These are phyloP conservation scores for Penicillium occitanis DNA, from an alignment of 2,329 filamentous ascomycete species.

Conservation along the genomic window DNA sequence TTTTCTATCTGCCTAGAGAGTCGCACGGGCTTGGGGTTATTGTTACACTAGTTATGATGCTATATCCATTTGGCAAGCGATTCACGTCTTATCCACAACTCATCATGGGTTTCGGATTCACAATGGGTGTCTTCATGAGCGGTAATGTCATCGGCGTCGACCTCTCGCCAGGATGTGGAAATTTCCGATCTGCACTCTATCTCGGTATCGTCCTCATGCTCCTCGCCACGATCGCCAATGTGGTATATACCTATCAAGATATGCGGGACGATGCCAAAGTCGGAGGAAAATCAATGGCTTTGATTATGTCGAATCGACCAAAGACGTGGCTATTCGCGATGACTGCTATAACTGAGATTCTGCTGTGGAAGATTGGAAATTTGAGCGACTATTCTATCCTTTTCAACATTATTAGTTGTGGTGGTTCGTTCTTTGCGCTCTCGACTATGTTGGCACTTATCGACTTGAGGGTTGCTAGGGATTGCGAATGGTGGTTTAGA, in stretches of 20 bases:
- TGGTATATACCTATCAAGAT: constrained; percentile 16
- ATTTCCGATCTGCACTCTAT: background rate
- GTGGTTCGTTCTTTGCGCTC: background rate
- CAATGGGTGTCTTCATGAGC: constrained; percentile 4
- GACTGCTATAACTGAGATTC: background rate
- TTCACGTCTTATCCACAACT: background rate
- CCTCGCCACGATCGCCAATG: constrained; percentile 1
- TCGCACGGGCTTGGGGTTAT: constrained; percentile 1
- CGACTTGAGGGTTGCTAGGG: constrained; percentile 16
- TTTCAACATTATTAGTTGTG: constrained; percentile 10
- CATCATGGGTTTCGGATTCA: background rate
- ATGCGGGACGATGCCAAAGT: constrained; percentile 4
- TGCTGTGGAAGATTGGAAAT: constrained; percentile 2
- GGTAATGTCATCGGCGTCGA: background rate
- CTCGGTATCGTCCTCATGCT: background rate
- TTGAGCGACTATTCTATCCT: constrained; percentile 13
- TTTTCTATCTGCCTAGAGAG: constrained; percentile 1
- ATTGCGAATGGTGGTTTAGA: constrained; percentile 16
- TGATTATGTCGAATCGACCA: constrained; percentile 1
- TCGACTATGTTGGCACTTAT: constrained; percentile 16
- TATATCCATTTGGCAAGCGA: constrained; percentile 12
- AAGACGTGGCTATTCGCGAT: constrained; percentile 12
- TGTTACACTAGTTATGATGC: background rate
- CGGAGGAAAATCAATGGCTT: constrained; percentile 1
- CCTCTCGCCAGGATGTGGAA: background rate